Base-by-base conservation (phyloP, 441 rosid species). In the Rhodomyrtus psidioides region DNA sequence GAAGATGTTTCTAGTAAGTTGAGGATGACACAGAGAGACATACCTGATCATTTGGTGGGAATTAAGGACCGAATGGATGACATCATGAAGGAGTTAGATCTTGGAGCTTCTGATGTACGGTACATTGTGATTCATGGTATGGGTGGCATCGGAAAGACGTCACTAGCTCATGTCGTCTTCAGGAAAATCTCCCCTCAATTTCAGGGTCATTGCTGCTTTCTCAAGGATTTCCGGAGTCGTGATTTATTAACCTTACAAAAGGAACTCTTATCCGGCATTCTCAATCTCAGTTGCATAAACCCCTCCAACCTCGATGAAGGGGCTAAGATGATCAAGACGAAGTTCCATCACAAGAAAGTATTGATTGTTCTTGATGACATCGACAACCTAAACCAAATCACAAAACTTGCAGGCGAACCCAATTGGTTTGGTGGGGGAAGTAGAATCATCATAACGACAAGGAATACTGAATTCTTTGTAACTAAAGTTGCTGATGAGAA, bases 321-420 rank as follows among this genome's bases (percentile, higher is more conserved):
- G 6, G 4, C 2, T 0, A 0, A 16, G 12, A 0, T 8, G 42
- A 62, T 62, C 24, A 8, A 62, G 44, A 8, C 0, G 0, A 30
- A 13, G 1, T 62, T 62, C 5, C 2, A 1, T 4, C 1, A 0
- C 3, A 62, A 62, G 44, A 62, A 62, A 62, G 44, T 62, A 0
- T 6, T 62, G 1, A 2, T 62, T 8, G 3, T 62, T 62, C 44
- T 62, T 8, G 75, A 62, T 30, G 42, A 62, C 75, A 16, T 62
- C 0, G 1, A 30, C 6, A 30, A 4, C 0, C 1, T 0, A 0
- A 6, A 62, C 6, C 44, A 62, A 30, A 30, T 62, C 24, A 28
- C 1, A 6, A 4, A 39, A 1, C 75, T 62, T 60, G 75, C 21
- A 0, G 13, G 24, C 0, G 12, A 62, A 1, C 2, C 39, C 1